Evolutionary conservation across 2,329 filamentous ascomycete genomes (phyloP), one percentile per base, ranked within the genome.

Genomic region (Pleochaeta shiraiana): DNA sequence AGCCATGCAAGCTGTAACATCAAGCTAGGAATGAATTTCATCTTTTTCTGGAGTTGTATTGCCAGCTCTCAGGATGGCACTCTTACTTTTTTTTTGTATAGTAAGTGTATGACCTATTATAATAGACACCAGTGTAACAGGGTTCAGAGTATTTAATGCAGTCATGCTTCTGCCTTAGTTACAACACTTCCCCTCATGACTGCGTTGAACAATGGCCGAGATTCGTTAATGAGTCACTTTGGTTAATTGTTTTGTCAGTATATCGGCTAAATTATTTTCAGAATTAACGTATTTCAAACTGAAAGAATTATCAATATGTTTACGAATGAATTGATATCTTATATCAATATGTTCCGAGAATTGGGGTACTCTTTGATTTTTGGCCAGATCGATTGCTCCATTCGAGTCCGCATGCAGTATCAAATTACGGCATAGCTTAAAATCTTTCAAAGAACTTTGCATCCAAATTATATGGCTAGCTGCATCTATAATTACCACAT

Each of bases 321-420:
- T 1, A 37, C 57, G 57, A n/a, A 61, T 19, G 37, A 61, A 61
- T 12, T 61, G 57, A 37, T 61, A 34, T 37, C 30, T 61, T 12
- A 37, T 61, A 21, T 61, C 57, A 61, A 61, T 61, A 61, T 61
- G 57, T 61, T 61, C 37, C 16, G 57, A 61, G 5, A 28, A 30
- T 61, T 61, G 57, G 21, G 57, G 37, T 21, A 61, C 21, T 61
- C 37, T 61, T 4, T 61, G 28, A 37, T 61, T 61, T 24, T 37
- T 34, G 24, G 33, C 19, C 24, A 61, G 57, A 61, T 61, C 30
- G 4, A 61, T 37, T 34, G 57, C 30, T 61, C 57, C 57, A 21
- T 34, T 61, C 12, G 33, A 61, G 57, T 61, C 57, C 2, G 57
- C 57, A 61, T 61, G 28, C 11, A 61, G 2, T 12, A 61, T 34